phyloP scores from a whole-genome alignment of 2,329 filamentous ascomycete genomes.

The Cryphonectria parasitica region DNA sequence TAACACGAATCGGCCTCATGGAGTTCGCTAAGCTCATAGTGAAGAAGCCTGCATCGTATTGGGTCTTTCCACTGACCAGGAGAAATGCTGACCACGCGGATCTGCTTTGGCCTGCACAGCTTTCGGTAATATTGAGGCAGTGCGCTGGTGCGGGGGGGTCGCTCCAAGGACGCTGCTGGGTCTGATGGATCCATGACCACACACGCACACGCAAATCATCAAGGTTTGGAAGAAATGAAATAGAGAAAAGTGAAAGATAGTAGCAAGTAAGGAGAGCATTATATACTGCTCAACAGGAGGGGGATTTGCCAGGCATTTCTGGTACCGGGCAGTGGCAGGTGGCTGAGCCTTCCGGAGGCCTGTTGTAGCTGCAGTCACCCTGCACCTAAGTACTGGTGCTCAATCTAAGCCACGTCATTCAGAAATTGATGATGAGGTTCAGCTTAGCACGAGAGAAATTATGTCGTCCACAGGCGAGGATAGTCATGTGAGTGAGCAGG shows the following conservation, averaged over 20 bases:
- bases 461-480: background rate
- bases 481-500: background rate
- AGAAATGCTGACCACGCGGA: constrained; percentile 2
- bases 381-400: background rate
- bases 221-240: background rate
- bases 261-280: background rate
- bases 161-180: no score
- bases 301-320: background rate
- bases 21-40: background rate
- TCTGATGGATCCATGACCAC: background rate
- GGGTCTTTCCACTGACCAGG: constrained; percentile 16
- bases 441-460: background rate
- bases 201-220: background rate
- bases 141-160: no score
- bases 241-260: background rate
- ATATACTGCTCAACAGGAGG: background rate
- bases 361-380: background rate
- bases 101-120: background rate
- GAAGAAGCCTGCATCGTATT: constrained; percentile 3
- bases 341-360: constrained; percentile 4
- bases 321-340: background rate
- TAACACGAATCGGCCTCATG: background rate
- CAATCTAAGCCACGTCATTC: background rate
- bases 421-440: background rate
- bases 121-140: background rate